These are phyloP conservation scores for Flaveria trinervia DNA, from an alignment of 129 eudicot species.

Conservation along the genomic window DNA sequence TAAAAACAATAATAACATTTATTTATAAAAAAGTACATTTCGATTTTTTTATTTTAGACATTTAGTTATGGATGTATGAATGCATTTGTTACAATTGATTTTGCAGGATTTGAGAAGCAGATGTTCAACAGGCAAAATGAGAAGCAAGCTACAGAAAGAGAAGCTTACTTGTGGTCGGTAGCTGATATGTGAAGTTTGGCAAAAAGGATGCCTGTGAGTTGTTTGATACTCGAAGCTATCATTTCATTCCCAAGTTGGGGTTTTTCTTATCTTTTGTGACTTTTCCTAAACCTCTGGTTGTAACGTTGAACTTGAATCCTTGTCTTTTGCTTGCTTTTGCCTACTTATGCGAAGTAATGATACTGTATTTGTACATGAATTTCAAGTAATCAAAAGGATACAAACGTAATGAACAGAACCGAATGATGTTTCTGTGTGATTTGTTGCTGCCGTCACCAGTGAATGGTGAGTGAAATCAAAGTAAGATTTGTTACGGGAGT, in stretches of 20 bases:
- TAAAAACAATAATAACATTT: background rate
- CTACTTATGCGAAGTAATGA: no score
- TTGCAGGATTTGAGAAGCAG: constrained; percentile 78
- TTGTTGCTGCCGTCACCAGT: no score
- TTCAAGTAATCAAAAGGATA: no score
- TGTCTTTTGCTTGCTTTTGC: background rate
- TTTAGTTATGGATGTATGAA: background rate
- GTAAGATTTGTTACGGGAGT: no score
- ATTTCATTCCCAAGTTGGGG: background rate
- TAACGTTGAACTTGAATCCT: background rate
- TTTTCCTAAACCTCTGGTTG: background rate
- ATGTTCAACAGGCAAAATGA: constrained; percentile 70
- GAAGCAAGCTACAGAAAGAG: constrained; percentile 77
- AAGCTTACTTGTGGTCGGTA: constrained; percentile 91
- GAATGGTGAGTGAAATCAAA: no score
- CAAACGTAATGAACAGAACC: no score
- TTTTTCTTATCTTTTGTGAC: background rate
- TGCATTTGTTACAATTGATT: background rate
- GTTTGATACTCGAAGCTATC: background rate
- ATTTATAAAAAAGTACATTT: no score
- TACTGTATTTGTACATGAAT: no score
- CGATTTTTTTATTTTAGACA: background rate
- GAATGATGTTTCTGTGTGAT: no score
- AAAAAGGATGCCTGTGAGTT: constrained; percentile 7
- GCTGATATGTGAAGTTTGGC: constrained; percentile 65